phyloP scores from a whole-genome alignment of 495 filamentous ascomycete genomes.

The Penicillium macrosclerotiorum region DNA sequence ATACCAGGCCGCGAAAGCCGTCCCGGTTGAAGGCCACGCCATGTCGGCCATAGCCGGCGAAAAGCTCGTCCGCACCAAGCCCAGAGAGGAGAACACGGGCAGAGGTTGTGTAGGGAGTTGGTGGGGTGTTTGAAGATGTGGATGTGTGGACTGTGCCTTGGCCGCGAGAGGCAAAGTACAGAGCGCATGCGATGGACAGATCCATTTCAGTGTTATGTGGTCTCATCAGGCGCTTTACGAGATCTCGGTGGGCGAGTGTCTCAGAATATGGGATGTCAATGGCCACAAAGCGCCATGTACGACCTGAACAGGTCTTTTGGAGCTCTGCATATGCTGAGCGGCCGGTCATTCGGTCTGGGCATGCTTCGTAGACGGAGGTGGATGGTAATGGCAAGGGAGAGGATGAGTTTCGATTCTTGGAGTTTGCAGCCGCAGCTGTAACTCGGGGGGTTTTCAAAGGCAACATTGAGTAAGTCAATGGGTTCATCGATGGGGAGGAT shows the following conservation, averaged over 20 bases:
- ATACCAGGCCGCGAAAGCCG: slow-evolving; percentile 68
- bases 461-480: slow-evolving; percentile 92
- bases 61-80: slow-evolving; percentile 93
- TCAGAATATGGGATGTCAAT: slow-evolving; percentile 84
- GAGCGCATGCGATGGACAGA: slow-evolving; percentile 86
- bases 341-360: slow-evolving; percentile 88
- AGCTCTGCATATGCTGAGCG: slow-evolving; percentile 74
- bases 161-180: slow-evolving; percentile 91
- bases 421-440: slow-evolving; percentile 43
- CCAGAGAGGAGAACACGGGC: slow-evolving; percentile 88
- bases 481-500: slow-evolving; percentile 62
- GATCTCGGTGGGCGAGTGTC: slow-evolving; percentile 63
- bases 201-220: slow-evolving; percentile 99
- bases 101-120: slow-evolving; percentile 57
- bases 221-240: slow-evolving; percentile 72
- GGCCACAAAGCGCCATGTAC: slow-evolving; percentile 75
- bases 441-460: slow-evolving; percentile 92
- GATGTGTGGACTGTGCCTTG: slow-evolving; percentile 42
- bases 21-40: slow-evolving; percentile 65
- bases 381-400: background rate
- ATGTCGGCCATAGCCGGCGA: slow-evolving; percentile 89
- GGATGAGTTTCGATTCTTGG: slow-evolving; percentile 5
- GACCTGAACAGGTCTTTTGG: slow-evolving; percentile 62
- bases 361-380: slow-evolving; percentile 66
- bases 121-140: background rate